phyloP scores from a whole-genome alignment of 495 filamentous ascomycete species.

The Aeminium ludgeri region DNA sequence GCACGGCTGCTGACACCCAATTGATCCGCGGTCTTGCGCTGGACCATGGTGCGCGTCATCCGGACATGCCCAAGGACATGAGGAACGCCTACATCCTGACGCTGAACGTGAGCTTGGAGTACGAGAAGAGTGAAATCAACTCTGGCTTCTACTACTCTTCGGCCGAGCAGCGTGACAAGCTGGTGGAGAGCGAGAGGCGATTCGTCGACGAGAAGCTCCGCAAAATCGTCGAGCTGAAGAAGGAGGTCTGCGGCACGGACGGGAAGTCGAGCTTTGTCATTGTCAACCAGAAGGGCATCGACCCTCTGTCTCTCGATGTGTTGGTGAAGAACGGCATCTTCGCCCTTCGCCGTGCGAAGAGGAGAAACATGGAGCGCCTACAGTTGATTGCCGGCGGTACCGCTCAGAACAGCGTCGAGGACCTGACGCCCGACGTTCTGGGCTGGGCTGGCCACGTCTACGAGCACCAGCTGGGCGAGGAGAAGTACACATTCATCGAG shows the following conservation, averaged over 20 bases:
- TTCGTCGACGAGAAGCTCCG: constrained; percentile 94
- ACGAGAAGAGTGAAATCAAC: constrained; percentile 99
- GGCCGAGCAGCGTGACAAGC: constrained; percentile 88
- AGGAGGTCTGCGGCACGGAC: constrained; percentile 89
- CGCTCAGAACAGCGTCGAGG: constrained; percentile 91
- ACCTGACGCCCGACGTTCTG: constrained; percentile 71
- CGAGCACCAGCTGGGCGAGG: constrained; percentile 92
- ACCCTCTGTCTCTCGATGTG: constrained; percentile 86
- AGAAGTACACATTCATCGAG: constrained; percentile 97
- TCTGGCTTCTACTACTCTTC: constrained; percentile 97
- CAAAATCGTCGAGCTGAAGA: constrained; percentile 97
- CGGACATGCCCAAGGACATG: constrained; percentile 92
- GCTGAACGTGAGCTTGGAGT: constrained; percentile 92
- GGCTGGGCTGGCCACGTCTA: constrained; percentile 96
- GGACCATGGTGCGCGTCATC: constrained; percentile 91
- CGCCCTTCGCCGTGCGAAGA: constrained; percentile 83
- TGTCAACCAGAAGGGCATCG: constrained; percentile 99
- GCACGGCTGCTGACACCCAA: constrained; percentile 86
- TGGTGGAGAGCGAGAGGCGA: constrained; percentile 89
- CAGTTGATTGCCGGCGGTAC: constrained; percentile 84
- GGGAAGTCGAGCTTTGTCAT: constrained; percentile 92
- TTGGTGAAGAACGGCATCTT: constrained; percentile 95
- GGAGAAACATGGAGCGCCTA: constrained; percentile 95
- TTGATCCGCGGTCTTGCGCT: constrained; percentile 84
- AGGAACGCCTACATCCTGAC: constrained; percentile 92